A percentile compares a stretch with the other conserved stretches of the same genome.
These are phyloP conservation scores for Rosa persica DNA, from an alignment of 306 rosid genomes.

Conservation along the genomic window DNA sequence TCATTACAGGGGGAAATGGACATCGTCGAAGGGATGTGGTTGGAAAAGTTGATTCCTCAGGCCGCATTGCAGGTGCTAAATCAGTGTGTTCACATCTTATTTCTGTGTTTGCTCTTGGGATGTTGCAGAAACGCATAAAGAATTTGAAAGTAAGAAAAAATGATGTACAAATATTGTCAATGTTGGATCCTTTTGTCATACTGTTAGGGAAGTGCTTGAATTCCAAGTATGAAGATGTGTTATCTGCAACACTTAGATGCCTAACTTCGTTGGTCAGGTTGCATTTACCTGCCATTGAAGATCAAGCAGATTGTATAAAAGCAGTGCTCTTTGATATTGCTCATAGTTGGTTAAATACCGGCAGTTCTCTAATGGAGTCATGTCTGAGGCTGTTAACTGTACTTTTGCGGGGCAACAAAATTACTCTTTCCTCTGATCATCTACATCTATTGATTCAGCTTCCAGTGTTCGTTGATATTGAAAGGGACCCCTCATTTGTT, in stretches of 20 bases:
- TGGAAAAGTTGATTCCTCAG: slow-evolving; percentile 43
- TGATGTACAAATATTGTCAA: slow-evolving; percentile 46
- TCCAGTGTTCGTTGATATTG: slow-evolving; percentile 79
- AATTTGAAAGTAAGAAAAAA: slow-evolving; percentile 47
- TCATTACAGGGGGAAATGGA: slow-evolving; percentile 29
- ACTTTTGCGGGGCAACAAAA: slow-evolving; percentile 66
- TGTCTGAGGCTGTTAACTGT: slow-evolving; percentile 67
- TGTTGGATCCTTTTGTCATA: slow-evolving; percentile 77
- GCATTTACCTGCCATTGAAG: slow-evolving; percentile 75
- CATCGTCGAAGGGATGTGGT: slow-evolving; percentile 14
- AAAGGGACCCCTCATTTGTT: slow-evolving; percentile 63
- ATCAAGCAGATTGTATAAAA: slow-evolving; percentile 68
- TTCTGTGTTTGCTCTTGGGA: slow-evolving; percentile 76
- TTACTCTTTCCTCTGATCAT: slow-evolving; percentile 72
- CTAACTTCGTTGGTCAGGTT: slow-evolving; percentile 64
- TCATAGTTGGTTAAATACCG: slow-evolving; percentile 52
- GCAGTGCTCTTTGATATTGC: slow-evolving; percentile 66
- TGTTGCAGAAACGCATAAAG: slow-evolving; percentile 64
- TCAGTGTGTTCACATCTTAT: slow-evolving; percentile 71
- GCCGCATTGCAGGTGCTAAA: slow-evolving; percentile 43
- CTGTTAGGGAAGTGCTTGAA: slow-evolving; percentile 56
- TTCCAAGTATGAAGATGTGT: slow-evolving; percentile 86
- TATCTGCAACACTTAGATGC: slow-evolving; percentile 76
- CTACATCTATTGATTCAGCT: slow-evolving; percentile 62
- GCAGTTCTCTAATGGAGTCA: slow-evolving; percentile 76